Evolutionary conservation across 805 yeast genomes (phyloP), one percentile per base, ranked within the genome.

Genomic region (Ogataea ganodermae): DNA sequence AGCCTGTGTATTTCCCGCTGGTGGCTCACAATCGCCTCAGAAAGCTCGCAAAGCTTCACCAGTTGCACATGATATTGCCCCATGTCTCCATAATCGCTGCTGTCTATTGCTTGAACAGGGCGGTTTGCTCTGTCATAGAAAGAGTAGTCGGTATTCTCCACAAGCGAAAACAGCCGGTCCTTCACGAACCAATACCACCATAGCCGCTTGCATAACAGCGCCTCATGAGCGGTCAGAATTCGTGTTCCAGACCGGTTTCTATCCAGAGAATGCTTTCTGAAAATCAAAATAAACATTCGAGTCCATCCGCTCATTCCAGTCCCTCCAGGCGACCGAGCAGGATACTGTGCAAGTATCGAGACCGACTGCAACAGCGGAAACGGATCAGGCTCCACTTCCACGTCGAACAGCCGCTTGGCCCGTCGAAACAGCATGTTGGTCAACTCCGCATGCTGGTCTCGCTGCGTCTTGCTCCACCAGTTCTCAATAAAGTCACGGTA

Each of bases 141-240:
- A n/a, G n/a, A n/a, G n/a, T n/a, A n/a, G n/a, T n/a, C n/a, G 42
- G 90, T 90, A 63, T 81, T 79, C 45, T 78, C 70, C 51, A 84
- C 84, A 22, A 45, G 39, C 7, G 88, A 79, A 5, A 79, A 76
- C 41, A 75, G 72, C 8, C 87, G 66, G 61, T 84, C 91, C 57
- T 84, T 79, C 51, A 76, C 79, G 62, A 80, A 84, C 31, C 84
- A 65, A 54, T 79, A 73, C 90, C 91, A 84, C 87, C 88, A 84
- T 13, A 83, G 69, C 32, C 86, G 70, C 50, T 82, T 72, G 78
- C 84, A 80, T 44, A 78, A 60, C 50, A 78, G 75, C 17, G 20
- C 37, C 7, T 49, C 53, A 5, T 33, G 23, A 3, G 24, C 12
- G 3, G 35, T 22, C 5, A 49, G 14, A 20, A 7, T 20, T 18